Conservation (phyloP, 164 flowering plant species). For the Vitis cinerea region DNA sequence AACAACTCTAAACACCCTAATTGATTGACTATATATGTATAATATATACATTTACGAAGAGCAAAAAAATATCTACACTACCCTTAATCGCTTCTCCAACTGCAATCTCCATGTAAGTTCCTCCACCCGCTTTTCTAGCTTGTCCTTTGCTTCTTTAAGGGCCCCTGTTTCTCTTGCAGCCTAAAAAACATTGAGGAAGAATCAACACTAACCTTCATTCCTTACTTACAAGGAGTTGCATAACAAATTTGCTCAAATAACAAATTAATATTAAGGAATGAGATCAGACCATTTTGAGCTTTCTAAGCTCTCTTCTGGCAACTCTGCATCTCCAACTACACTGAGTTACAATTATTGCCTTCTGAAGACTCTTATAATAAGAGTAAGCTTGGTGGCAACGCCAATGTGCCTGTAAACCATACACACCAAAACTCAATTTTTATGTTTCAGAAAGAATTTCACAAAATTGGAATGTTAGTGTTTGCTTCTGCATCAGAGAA, state of each 20-base stretch:
- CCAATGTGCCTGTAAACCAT: slow-evolving; percentile 50
- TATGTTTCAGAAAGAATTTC: background rate
- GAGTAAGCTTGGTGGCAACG: slow-evolving; percentile 59
- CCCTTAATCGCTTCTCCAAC: slow-evolving; percentile 72
- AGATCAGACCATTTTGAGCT: slow-evolving; percentile 64
- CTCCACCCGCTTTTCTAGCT: slow-evolving; percentile 83
- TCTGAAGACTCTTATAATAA: slow-evolving; percentile 63
- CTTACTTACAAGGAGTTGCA: background rate
- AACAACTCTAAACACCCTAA: too few species aligned
- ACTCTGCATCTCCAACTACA: slow-evolving; percentile 78
- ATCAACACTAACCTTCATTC: slow-evolving; percentile 1
- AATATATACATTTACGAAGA: too few species aligned
- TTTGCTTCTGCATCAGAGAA: background rate
- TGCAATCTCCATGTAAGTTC: slow-evolving; percentile 90
- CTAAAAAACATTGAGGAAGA: slow-evolving; percentile 28
- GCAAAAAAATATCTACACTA: slow-evolving; percentile 8
- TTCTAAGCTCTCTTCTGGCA: slow-evolving; percentile 69
- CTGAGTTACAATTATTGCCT: slow-evolving; percentile 58
- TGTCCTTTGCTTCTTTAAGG: slow-evolving; percentile 82
- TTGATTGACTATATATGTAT: too few species aligned
- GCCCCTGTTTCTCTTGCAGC: slow-evolving; percentile 91
- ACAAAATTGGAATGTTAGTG: background rate
- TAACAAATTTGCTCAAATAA: background rate
- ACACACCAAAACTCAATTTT: background rate
- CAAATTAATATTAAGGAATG: slow-evolving; percentile 8